phyloP scores from a whole-genome alignment of 345 rosid genomes.

The Trapa bicornis region DNA sequence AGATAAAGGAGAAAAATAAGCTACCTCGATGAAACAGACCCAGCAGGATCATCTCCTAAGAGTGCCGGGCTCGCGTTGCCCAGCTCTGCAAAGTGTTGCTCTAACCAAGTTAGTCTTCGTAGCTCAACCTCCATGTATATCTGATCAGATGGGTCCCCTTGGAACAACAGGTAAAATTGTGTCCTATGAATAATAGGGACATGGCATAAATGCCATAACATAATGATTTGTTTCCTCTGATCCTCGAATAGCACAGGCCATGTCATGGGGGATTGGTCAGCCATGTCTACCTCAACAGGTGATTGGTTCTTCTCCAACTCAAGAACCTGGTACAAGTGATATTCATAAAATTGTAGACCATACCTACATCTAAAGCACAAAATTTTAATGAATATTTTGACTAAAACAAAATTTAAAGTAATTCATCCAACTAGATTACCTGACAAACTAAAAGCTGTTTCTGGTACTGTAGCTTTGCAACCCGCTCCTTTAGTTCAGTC shows the following conservation, averaged over 20 bases:
- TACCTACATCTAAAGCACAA: background rate
- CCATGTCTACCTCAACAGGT: conserved; percentile 24
- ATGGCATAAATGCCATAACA: conserved; percentile 97
- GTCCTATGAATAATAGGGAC: conserved; percentile 83
- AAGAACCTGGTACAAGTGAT: conserved; percentile 37
- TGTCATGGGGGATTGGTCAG: conserved; percentile 45
- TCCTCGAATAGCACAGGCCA: conserved; percentile 69
- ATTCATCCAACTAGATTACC: conserved; percentile 22
- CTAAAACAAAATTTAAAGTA: background rate
- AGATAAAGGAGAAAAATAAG: background rate
- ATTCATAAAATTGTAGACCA: background rate
- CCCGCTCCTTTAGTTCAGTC: conserved; percentile 81
- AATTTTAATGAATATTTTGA: background rate
- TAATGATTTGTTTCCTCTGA: conserved; percentile 73
- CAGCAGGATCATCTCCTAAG: conserved; percentile 83
- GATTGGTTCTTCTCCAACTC: conserved; percentile 64
- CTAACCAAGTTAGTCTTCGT: conserved; percentile 75
- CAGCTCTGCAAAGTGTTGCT: conserved; percentile 82
- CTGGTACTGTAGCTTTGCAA: conserved; percentile 92
- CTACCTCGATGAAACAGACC: conserved; percentile 78
- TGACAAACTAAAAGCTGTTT: conserved; percentile 96
- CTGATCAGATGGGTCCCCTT: conserved; percentile 73
- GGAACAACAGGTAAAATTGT: conserved; percentile 69
- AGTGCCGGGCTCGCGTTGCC: conserved; percentile 97
- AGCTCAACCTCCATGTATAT: conserved; percentile 93